Conservation (phyloP, 495 filamentous ascomycete genomes). For the Collariella sp. region DNA sequence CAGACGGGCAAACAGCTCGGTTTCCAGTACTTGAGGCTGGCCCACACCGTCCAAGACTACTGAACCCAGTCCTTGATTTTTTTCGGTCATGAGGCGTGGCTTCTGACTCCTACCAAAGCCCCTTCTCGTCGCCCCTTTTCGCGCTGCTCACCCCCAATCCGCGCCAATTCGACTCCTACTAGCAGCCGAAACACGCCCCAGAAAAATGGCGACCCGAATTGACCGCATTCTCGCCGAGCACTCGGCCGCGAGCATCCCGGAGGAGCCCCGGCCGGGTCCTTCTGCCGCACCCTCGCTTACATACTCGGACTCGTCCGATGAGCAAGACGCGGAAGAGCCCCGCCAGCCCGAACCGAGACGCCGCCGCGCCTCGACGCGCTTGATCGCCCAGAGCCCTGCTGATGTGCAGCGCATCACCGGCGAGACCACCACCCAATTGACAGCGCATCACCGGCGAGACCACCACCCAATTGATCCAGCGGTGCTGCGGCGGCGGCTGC, state of each 20-base stretch:
- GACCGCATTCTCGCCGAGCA: constrained; percentile 25
- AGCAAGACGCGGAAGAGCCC: constrained; percentile 33
- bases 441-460: constrained; percentile 57
- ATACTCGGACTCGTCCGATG: constrained; percentile 42
- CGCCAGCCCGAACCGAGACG: constrained; percentile 33
- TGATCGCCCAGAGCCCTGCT: constrained; percentile 65
- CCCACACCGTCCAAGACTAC: neutral
- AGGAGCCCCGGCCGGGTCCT: constrained; percentile 26
- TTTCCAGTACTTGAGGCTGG: neutral
- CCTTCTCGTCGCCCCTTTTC: neutral
- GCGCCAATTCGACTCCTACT: neutral
- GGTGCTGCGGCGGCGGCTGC: constrained; percentile 93
- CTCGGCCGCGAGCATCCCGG: constrained; percentile 27
- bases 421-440: constrained; percentile 51
- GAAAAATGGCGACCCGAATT: constrained; percentile 23
- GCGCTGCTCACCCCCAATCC: neutral
- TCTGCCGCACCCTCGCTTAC: constrained; percentile 44
- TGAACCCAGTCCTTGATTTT: neutral
- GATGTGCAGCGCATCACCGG: constrained; percentile 66
- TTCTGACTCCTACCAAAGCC: neutral
- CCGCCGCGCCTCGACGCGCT: constrained; percentile 69
- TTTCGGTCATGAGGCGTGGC: constrained; percentile 10
- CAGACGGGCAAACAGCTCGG: neutral
- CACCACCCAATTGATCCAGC: constrained; percentile 50
- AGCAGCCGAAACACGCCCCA: neutral